Conservation (phyloP, 169 alveolate species). For the Babesia ovata region DNA sequence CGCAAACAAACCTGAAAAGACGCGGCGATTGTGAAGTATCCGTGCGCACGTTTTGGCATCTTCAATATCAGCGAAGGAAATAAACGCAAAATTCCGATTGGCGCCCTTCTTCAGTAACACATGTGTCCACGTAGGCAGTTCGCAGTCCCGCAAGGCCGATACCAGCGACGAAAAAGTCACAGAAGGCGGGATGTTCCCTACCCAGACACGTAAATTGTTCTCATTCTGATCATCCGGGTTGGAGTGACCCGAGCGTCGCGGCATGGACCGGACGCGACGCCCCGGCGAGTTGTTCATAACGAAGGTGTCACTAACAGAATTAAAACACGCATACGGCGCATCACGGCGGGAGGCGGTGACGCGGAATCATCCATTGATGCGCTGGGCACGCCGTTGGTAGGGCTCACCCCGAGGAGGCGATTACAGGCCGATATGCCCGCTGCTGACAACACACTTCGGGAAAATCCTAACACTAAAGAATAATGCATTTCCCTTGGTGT, state of each 20-base stretch:
- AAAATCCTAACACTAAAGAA: too few relatives aligned
- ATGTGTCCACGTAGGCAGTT: slow-evolving; percentile 50
- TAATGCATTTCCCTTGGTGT: too few relatives aligned
- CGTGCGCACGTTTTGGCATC: slow-evolving; percentile 46
- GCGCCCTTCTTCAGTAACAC: slow-evolving; percentile 51
- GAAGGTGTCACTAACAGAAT: neutral
- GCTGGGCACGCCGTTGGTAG: neutral
- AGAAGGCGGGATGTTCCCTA: slow-evolving; percentile 56
- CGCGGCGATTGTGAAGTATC: slow-evolving; percentile 32
- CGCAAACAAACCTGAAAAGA: slow-evolving; percentile 45
- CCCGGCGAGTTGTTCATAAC: slow-evolving; percentile 24
- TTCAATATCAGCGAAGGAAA: slow-evolving; percentile 43
- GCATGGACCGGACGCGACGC: neutral
- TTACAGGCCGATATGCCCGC: neutral
- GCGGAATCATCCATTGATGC: neutral
- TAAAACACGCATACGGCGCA: neutral
- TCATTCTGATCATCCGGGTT: slow-evolving; percentile 51
- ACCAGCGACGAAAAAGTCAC: slow-evolving; percentile 19
- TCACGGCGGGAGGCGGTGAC: neutral
- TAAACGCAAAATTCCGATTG: slow-evolving; percentile 55
- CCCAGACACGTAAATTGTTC: slow-evolving; percentile 60
- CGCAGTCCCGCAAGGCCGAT: slow-evolving; percentile 23
- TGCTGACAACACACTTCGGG: too few relatives aligned
- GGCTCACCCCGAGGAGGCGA: neutral
- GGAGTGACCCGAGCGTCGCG: slow-evolving; percentile 11